phyloP scores from a whole-genome alignment of 179 eudicot species.

The Heliamphora pulchella region DNA sequence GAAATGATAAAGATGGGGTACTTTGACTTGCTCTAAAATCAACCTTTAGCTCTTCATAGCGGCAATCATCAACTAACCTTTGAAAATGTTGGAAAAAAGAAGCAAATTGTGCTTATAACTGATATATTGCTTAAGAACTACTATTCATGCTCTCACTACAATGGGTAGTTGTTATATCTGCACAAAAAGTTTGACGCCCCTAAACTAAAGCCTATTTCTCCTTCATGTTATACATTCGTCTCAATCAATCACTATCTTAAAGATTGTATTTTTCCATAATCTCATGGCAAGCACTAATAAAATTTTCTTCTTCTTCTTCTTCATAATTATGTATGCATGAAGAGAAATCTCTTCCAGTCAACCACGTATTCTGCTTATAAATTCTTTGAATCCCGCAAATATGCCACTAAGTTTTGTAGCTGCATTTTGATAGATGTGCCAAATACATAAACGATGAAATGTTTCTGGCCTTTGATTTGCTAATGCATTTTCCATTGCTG shows the following conservation, averaged over 20 bases:
- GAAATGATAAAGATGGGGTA: slow-evolving; percentile 8
- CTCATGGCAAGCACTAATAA: not conserved
- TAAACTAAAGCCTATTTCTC: slow-evolving; percentile 33
- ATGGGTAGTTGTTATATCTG: slow-evolving; percentile 23
- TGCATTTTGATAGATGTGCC: slow-evolving; percentile 17
- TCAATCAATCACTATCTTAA: slow-evolving; percentile 13
- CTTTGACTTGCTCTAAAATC: slow-evolving; percentile 16
- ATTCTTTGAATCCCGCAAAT: not conserved
- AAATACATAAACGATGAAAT: slow-evolving; percentile 12
- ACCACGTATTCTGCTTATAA: not conserved
- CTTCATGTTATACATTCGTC: slow-evolving; percentile 5
- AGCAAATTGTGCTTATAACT: slow-evolving; percentile 18
- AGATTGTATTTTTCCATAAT: slow-evolving; percentile 15
- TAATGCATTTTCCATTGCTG: not conserved
- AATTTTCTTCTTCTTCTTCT: slow-evolving; percentile 6
- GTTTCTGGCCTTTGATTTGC: not conserved
- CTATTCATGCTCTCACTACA: slow-evolving; percentile 24
- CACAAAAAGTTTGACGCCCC: slow-evolving; percentile 22
- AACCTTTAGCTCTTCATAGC: slow-evolving; percentile 19
- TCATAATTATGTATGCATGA: slow-evolving; percentile 6
- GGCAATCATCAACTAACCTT: slow-evolving; percentile 18
- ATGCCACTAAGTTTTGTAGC: not conserved
- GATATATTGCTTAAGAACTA: slow-evolving; percentile 15
- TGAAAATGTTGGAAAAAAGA: slow-evolving; percentile 25
- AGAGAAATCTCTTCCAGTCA: not conserved